Percentiles rank a stretch among this genome's conserved stretches.
phyloP scores from a whole-genome alignment of 371 early-diverging fungal species.

The Lichtheimia hyalospora region DNA sequence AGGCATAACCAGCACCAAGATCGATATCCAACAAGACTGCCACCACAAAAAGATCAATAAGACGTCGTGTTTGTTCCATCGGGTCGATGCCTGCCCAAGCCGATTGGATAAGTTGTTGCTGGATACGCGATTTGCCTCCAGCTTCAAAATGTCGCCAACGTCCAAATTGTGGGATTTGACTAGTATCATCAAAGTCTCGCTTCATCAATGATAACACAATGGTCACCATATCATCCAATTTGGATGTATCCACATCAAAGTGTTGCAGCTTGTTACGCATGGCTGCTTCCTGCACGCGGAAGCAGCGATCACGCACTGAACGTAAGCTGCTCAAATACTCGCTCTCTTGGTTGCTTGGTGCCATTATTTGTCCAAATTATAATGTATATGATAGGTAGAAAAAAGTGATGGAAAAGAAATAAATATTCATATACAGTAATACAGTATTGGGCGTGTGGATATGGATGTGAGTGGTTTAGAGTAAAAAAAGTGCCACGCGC shows the following conservation, averaged over 20 bases:
- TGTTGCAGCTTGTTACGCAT: slow-evolving; percentile 55
- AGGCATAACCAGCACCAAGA: slow-evolving; percentile 81
- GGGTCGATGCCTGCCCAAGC: slow-evolving; percentile 46
- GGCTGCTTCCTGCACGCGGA: slow-evolving; percentile 67
- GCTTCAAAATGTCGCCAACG: slow-evolving; percentile 91
- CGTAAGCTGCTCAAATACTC: slow-evolving; percentile 68
- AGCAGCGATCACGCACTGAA: slow-evolving; percentile 78
- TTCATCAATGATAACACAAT: slow-evolving; percentile 71
- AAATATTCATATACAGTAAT: background rate
- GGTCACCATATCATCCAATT: slow-evolving; percentile 70
- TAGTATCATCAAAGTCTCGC: slow-evolving; percentile 64
- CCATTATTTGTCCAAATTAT: slow-evolving; percentile 15
- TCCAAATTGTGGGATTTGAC: slow-evolving; percentile 80
- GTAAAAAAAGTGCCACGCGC: too few species aligned
- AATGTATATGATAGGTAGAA: background rate
- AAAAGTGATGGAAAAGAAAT: background rate
- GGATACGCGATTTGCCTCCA: slow-evolving; percentile 54
- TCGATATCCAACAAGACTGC: slow-evolving; percentile 92
- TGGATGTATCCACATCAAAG: slow-evolving; percentile 72
- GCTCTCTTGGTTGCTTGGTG: slow-evolving; percentile 16
- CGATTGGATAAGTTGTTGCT: slow-evolving; percentile 50
- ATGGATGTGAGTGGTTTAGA: too few species aligned
- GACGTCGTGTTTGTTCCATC: slow-evolving; percentile 66
- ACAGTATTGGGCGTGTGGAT: too few species aligned
- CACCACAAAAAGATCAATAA: slow-evolving; percentile 85